A percentile compares a stretch with the other conserved stretches of the same genome.
phyloP scores from a whole-genome alignment of 306 rosid species.

The Chamaecrista fasciculata region DNA sequence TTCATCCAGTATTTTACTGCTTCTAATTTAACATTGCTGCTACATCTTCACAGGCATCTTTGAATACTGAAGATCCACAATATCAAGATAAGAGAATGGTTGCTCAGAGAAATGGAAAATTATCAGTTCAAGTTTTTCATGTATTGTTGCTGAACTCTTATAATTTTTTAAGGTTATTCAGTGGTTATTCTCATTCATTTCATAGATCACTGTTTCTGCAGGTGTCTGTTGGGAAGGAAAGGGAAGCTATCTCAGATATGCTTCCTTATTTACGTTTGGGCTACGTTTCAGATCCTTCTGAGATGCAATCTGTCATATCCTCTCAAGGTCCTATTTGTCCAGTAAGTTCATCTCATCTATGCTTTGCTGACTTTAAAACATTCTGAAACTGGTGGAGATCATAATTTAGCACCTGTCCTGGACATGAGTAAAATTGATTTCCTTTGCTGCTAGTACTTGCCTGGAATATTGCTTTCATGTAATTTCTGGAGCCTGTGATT shows the following conservation, averaged over 20 bases:
- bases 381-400: constrained; percentile 23
- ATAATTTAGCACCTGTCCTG: constrained; percentile 13
- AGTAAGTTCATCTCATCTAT: constrained; percentile 51
- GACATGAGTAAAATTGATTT: background rate
- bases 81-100: constrained; percentile 96
- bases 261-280: constrained; percentile 91
- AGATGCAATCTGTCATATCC: constrained; percentile 90
- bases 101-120: constrained; percentile 87
- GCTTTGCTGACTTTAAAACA: constrained; percentile 19
- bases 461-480: constrained; percentile 27
- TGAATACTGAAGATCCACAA: constrained; percentile 92
- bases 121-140: constrained; percentile 73
- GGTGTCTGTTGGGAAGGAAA: constrained; percentile 82
- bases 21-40: constrained; percentile 28
- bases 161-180: constrained; percentile 1
- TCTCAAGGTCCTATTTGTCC: constrained; percentile 97
- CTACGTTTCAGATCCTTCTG: constrained; percentile 94
- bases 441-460: constrained; percentile 21
- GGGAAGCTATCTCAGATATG: constrained; percentile 74
- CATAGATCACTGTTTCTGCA: constrained; percentile 35
- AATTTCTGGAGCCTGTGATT: constrained; percentile 17
- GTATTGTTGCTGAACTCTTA: constrained; percentile 44
- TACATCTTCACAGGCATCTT: constrained; percentile 68
- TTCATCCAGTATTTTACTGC: constrained; percentile 9
- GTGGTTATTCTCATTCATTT: constrained; percentile 23